Base-by-base conservation (phyloP, 1,139 yeast genomes). In the Diutina pseudorugosa region DNA sequence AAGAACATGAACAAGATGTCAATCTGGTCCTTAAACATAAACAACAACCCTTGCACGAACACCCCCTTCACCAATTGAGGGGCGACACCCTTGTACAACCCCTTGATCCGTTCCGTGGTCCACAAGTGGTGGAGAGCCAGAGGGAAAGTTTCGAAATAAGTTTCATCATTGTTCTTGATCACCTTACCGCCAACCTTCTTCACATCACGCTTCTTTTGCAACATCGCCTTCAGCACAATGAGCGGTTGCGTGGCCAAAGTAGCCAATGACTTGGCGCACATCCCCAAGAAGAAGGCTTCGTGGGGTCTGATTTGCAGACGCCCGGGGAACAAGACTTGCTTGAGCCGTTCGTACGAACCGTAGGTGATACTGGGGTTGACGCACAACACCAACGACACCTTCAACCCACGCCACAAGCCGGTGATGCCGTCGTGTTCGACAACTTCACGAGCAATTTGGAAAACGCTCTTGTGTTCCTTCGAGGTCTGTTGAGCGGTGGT, bases 301-400 rank as follows among this genome's bases (percentile, higher is more conserved):
- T 76, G 70, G 5, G 94, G 87, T 12, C 78, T 72, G 59, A 88
- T 72, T 59, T 67, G 67, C 53, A 70, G 62, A 62, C 76, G 73
- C 55, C 58, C 61, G 19, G 73, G 75, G 63, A 73, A 85, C 50
- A 85, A 60, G 4, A 79, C 60, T 53, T 73, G 73, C 64, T 79
- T 83, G 59, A 88, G 73, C 57, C 89, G 76, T 65, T 86, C 93
- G 65, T 81, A 85, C 1, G 90, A 76, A 5, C 95, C 95, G 65
- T 87, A 89, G 5, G 96, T 88, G 63, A 88, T 88, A 47, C 95
- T 83, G 4, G 96, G 96, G 68, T 88, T 88, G 55, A 84, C 73
- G 42, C 94, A 88, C 52, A 88, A 75, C 5, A 88, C 86, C 61
- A 88, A 68, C 12, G 90, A 82, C 9, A 90, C 95, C 64, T 88